Percentiles rank a stretch among this genome's conserved stretches.
Conservation (phyloP, 768 basidiomycete species). For the Tylopilus intermedius region DNA sequence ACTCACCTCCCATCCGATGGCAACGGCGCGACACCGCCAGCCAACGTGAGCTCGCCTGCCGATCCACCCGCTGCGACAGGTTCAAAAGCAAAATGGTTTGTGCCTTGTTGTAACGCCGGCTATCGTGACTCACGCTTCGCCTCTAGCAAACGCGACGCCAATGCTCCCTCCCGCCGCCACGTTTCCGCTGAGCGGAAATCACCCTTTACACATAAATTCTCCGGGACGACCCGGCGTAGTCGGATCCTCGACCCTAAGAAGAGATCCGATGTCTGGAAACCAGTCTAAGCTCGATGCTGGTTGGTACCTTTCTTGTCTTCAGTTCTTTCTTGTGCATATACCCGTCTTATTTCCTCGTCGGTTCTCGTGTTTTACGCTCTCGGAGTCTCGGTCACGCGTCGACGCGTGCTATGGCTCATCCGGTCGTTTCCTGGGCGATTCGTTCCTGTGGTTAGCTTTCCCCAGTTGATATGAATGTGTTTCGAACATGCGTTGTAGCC, state of each 20-base stretch:
- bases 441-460: conserved; percentile 5
- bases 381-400: conserved; percentile 1
- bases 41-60: not conserved
- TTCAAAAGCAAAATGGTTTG: conserved; percentile 10
- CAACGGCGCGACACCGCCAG: not conserved
- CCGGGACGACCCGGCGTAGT: conserved; percentile 11
- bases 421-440: conserved; percentile 8
- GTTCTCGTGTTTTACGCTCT: not conserved
- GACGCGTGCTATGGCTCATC: conserved; percentile 6
- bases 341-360: not conserved
- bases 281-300: conserved; percentile 5
- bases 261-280: conserved; percentile 13
- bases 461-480: not conserved
- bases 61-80: not conserved
- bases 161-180: conserved; percentile 9
- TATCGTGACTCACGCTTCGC: not conserved
- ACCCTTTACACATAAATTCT: conserved; percentile 2
- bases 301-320: not conserved
- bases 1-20: not conserved
- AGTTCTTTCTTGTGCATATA: not conserved
- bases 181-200: conserved; percentile 1
- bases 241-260: conserved; percentile 1
- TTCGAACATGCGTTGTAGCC: conserved; percentile 1
- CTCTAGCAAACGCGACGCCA: not conserved
- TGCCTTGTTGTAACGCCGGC: not conserved